Evolutionary conservation across 2,329 filamentous ascomycete genomes (phyloP).

Genomic region (Paradendryphiella salina): DNA sequence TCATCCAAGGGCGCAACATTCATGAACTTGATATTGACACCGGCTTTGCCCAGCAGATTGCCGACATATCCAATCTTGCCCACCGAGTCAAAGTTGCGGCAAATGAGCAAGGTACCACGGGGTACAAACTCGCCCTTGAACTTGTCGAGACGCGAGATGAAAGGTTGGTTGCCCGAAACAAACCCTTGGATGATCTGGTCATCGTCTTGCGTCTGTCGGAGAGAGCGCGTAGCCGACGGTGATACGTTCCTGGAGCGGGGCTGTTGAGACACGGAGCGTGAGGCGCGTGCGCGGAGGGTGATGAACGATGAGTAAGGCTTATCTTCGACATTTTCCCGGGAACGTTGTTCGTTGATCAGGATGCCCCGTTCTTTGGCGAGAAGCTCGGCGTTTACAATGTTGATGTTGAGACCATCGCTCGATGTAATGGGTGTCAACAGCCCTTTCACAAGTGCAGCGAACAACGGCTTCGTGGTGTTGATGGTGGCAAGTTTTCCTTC

Average conservation of each 20-base stretch:
- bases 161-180: constrained; percentile 64
- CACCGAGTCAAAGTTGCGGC: constrained; percentile 78
- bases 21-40: constrained; percentile 82
- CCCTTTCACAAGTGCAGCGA: constrained; percentile 77
- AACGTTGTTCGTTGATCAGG: constrained; percentile 73
- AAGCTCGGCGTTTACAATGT: constrained; percentile 79
- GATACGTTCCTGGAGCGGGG: constrained; percentile 35
- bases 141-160: constrained; percentile 72
- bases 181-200: constrained; percentile 67
- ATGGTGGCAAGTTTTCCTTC: constrained; percentile 73
- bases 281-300: constrained; percentile 63
- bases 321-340: constrained; percentile 62
- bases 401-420: constrained; percentile 68
- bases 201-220: constrained; percentile 24
- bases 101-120: constrained; percentile 73
- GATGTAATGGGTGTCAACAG: constrained; percentile 70
- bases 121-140: constrained; percentile 76
- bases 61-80: constrained; percentile 84
- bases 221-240: constrained; percentile 27
- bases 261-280: constrained; percentile 40
- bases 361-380: constrained; percentile 78
- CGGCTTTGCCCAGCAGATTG: constrained; percentile 67
- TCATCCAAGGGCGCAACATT: constrained; percentile 65
- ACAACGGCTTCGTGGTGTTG: constrained; percentile 75
- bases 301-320: constrained; percentile 71